Evolutionary conservation across 176 grass and related monocot genomes (phyloP).

Genomic region (Juncus effusus): DNA sequence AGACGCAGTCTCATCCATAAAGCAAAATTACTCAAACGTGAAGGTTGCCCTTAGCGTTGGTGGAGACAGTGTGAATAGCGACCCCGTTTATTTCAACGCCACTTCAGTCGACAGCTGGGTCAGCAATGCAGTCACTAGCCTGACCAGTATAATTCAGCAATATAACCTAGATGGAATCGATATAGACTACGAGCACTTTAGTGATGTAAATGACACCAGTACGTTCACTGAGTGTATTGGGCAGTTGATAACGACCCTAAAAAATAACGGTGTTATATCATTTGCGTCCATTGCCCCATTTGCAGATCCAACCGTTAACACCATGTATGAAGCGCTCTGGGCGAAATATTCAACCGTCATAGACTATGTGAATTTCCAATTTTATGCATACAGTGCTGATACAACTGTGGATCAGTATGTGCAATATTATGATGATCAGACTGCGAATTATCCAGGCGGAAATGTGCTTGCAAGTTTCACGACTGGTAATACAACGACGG

Average conservation of each 20-base stretch:
- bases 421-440: conserved; percentile 41
- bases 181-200: conserved; percentile 77
- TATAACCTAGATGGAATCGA: conserved; percentile 73
- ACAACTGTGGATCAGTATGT: conserved; percentile 55
- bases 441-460: conserved; percentile 49
- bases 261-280: conserved; percentile 47
- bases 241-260: conserved; percentile 45
- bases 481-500: conserved; percentile 33
- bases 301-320: conserved; percentile 35
- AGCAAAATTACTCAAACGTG: conserved; percentile 55
- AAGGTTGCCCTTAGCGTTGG: conserved; percentile 65
- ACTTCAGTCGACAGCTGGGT: conserved; percentile 71
- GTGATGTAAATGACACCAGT: conserved; percentile 16
- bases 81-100: conserved; percentile 46
- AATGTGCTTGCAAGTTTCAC: conserved; percentile 74
- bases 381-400: conserved; percentile 49
- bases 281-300: conserved; percentile 76
- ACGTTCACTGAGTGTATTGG: conserved; percentile 77
- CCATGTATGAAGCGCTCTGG: conserved; percentile 63
- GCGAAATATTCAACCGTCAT: conserved; percentile 29
- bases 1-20: conserved; percentile 39
- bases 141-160: conserved; percentile 38
- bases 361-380: conserved; percentile 92
- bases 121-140: conserved; percentile 48
- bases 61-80: conserved; percentile 40